phyloP scores from a whole-genome alignment of 78 protist species.

The Cavenderia fasciculata region DNA sequence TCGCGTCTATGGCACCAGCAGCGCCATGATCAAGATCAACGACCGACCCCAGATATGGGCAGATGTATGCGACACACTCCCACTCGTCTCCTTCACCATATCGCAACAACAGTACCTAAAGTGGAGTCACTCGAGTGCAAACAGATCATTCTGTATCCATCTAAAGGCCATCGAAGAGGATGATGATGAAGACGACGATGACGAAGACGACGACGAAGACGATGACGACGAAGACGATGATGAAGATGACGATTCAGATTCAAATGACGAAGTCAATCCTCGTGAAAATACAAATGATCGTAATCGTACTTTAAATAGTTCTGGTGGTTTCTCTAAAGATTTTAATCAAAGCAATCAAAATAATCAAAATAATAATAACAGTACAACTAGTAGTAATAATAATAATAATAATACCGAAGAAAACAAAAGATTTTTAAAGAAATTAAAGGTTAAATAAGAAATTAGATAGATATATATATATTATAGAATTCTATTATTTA shows the following conservation, averaged over 20 bases:
- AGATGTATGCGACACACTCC: slow-evolving; percentile 45
- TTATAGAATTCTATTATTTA: too few species aligned
- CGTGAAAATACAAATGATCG: too few species aligned
- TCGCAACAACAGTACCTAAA: slow-evolving; percentile 63
- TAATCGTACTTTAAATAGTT: too few species aligned
- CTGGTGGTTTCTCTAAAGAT: background rate
- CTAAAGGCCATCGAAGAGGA: slow-evolving; percentile 38
- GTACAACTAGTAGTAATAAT: too few species aligned
- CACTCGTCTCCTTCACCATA: slow-evolving; percentile 62
- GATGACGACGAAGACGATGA: slow-evolving; percentile 7
- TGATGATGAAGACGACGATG: slow-evolving; percentile 57
- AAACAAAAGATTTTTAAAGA: slow-evolving; percentile 60
- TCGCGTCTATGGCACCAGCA: slow-evolving; percentile 57
- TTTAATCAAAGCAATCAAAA: too few species aligned
- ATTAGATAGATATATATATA: too few species aligned
- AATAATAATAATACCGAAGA: too few species aligned
- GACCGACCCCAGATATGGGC: slow-evolving; percentile 72
- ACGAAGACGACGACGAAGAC: slow-evolving; percentile 30
- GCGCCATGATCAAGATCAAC: slow-evolving; percentile 53
- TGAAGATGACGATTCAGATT: slow-evolving; percentile 6
- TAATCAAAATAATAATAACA: too few species aligned
- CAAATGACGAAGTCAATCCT: background rate
- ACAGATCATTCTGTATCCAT: slow-evolving; percentile 33
- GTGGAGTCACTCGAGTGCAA: slow-evolving; percentile 55
- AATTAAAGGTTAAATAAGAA: slow-evolving; percentile 65